phyloP scores from a whole-genome alignment of 2,329 filamentous ascomycete genomes.

The Aspergillus unguis region DNA sequence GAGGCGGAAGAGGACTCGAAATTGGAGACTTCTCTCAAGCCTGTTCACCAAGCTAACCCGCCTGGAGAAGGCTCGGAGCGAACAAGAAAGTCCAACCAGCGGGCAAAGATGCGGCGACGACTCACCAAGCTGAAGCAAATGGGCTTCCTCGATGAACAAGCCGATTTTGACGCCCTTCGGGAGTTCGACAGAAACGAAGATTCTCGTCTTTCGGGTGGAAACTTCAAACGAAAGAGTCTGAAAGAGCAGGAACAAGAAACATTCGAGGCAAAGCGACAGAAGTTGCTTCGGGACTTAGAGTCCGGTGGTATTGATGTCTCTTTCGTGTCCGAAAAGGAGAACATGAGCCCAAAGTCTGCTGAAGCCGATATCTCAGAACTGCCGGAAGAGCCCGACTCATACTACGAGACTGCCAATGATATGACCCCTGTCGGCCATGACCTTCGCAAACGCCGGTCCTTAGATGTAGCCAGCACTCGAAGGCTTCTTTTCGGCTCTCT shows the following conservation, averaged over 20 bases:
- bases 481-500: constrained; percentile 70
- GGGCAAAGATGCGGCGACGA: constrained; percentile 50
- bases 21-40: constrained; percentile 10
- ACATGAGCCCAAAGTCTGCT: constrained; percentile 21
- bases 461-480: constrained; percentile 61
- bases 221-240: constrained; percentile 17
- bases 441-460: constrained; percentile 36
- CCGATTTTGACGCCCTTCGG: constrained; percentile 50
- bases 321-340: constrained; percentile 29
- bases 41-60: constrained; percentile 27
- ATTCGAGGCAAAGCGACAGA: constrained; percentile 51
- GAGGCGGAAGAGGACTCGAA: constrained; percentile 24
- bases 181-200: constrained; percentile 32
- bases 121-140: constrained; percentile 53
- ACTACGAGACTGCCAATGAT: constrained; percentile 13
- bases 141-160: constrained; percentile 51
- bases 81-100: constrained; percentile 56
- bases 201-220: constrained; percentile 22
- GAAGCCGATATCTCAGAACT: constrained; percentile 2
- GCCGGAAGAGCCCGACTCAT: constrained; percentile 11
- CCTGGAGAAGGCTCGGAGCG: constrained; percentile 49
- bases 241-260: constrained; percentile 36
- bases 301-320: constrained; percentile 52
- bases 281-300: constrained; percentile 51
- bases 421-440: constrained; percentile 15